Evolutionary conservation across 2,329 filamentous ascomycete genomes (phyloP), one percentile per base, ranked within the genome.

Genomic region (Beauveria bassiana): DNA sequence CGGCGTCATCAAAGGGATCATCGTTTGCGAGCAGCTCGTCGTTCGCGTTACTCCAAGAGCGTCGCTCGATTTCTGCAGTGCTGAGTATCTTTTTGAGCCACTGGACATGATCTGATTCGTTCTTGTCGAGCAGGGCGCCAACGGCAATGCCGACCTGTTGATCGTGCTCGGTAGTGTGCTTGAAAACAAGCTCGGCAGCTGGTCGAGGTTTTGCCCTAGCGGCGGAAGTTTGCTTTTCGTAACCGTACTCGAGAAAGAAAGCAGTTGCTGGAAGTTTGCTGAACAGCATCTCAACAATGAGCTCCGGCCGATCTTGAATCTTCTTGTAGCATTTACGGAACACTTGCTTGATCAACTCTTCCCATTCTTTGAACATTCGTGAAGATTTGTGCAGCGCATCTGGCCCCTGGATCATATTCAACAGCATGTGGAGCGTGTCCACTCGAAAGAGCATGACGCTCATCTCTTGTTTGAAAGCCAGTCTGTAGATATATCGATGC

Each of bases 401-500:
- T 0, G 91, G 90, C 0, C 93, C 93, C 72, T 96, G 96, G 73
- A 98, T 89, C 86, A 99, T 93, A 70, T 86, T 88, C 71, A 96
- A 87, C 55, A 99, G 87, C 1, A 98, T 80, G 49, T 90, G 86
- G 52, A 99, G 85, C 42, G 97, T 96, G 71, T 98, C 95, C 5
- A 96, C 84, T 10, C 93, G 86, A 74, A 92, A 98, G 1, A 99
- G 80, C 77, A 97, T 84, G 24, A 97, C 87, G 61, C 87, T 87
- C 78, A 95, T 87, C 52, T 97, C 91, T 73, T 96, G 90, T 75
- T 98, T 99, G 79, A 98, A 98, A 0, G 92, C 92, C 12, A 96
- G 81, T 0, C 93, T 88, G 70, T 98, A 96, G 70, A 99, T 93
- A 73, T 93, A 99, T 7, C 95, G 88, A 75, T 98, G 95, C 14